Evolutionary conservation across 371 early-diverging fungal genomes (phyloP), one percentile per base, ranked within the genome.

Genomic region (Mucor irregularis): DNA sequence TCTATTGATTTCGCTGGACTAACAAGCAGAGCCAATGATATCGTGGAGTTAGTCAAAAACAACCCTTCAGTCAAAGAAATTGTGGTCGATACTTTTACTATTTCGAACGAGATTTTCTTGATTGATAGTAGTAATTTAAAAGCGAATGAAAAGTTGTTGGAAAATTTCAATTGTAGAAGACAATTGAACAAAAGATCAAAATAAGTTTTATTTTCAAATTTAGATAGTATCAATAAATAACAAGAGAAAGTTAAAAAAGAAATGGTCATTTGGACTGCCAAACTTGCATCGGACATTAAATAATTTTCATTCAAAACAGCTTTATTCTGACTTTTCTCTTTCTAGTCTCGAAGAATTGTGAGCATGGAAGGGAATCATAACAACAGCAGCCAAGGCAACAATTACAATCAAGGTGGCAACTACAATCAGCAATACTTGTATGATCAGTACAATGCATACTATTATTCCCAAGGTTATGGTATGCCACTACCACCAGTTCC

Each of bases 1-100:
- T 11, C 48, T 16, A 48, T 59, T 48, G 53, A 59, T 22, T 59
- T 59, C 53, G 60, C 53, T 33, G 48, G 60, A 24, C 29, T 59
- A 25, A 47, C 53, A 40, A 53, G 40, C 37, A 59, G 53, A 59
- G 42, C 51, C 19, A 16, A 44, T 44, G 57, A 57, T 19, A 49
- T 57, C 30, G 13, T 57, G 9, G 33, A 49, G 9, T 57, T 57
- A 49, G 43, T 35, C 19, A 46, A 44, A 33, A 28, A 43, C 19
- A 57, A 49, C 31, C 58, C 58, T 34, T 57, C 50, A 25, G 34
- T 57, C 42, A 44, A 49, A 35, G 49, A 49, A 30, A 57, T 57
- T 43, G 58, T 50, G 34, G 28, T 57, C 29, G 58, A 57, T 42
- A 57, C 34, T 24, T 57, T 57, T 57, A 34, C 58, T 24, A 25